Conservation (phyloP, 1,139 yeast genomes). For the Scheffersomyces insectosa region DNA sequence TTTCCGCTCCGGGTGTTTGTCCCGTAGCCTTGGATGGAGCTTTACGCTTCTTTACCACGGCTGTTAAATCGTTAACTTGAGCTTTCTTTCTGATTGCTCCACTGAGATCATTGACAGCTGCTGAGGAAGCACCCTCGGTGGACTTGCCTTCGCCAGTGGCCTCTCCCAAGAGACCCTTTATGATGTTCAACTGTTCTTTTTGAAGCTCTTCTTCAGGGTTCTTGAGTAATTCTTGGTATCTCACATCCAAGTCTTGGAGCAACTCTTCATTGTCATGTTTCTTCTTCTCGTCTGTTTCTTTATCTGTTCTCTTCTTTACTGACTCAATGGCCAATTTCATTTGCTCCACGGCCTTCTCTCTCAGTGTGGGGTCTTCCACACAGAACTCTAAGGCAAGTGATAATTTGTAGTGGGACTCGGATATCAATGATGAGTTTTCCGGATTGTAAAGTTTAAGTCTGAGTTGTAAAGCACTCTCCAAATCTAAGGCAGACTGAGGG, state of each 20-base stretch:
- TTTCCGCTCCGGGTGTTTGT: background rate
- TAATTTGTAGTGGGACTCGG: conserved; percentile 81
- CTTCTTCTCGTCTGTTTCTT: conserved; percentile 30
- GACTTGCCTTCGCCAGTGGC: conserved; percentile 19
- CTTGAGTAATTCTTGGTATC: conserved; percentile 52
- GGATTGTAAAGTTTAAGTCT: conserved; percentile 54
- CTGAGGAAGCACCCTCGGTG: conserved; percentile 7
- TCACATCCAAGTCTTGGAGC: conserved; percentile 52
- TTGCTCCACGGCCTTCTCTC: conserved; percentile 56
- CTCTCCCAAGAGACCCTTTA: conserved; percentile 65
- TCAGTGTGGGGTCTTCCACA: conserved; percentile 50
- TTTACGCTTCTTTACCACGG: conserved; percentile 36
- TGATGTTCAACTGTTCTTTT: conserved; percentile 56
- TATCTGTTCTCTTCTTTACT: conserved; percentile 44
- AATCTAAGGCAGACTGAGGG: conserved; percentile 70
- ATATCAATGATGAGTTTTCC: conserved; percentile 56
- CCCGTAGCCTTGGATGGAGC: conserved; percentile 5
- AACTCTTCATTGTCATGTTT: conserved; percentile 51
- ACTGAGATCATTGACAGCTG: conserved; percentile 11
- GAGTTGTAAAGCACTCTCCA: conserved; percentile 55
- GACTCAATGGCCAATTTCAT: conserved; percentile 62
- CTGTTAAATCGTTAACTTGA: conserved; percentile 37
- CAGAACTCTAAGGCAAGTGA: conserved; percentile 78
- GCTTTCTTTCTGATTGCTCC: conserved; percentile 12
- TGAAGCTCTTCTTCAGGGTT: conserved; percentile 54